These are phyloP conservation scores for Geosiphon pyriformis DNA, from an alignment of 192 early-diverging fungal species.

Conservation along the genomic window DNA sequence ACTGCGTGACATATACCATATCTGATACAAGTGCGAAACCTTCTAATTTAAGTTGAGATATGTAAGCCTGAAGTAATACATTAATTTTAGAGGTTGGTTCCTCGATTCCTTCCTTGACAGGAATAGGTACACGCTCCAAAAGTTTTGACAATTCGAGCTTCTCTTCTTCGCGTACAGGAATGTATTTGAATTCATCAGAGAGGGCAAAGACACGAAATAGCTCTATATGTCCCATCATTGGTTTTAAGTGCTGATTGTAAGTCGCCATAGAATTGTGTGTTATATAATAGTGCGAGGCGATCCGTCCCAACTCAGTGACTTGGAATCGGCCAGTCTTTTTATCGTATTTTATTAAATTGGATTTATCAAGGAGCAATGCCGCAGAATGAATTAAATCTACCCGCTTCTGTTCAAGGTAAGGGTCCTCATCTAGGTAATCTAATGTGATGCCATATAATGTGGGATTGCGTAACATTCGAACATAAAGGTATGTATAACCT, in stretches of 20 bases:
- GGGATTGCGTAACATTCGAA: slow-evolving; percentile 93
- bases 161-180: slow-evolving; percentile 93
- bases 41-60: slow-evolving; percentile 88
- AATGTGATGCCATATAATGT: slow-evolving; percentile 71
- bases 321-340: slow-evolving; percentile 83
- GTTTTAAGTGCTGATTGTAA: slow-evolving; percentile 90
- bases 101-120: slow-evolving; percentile 89
- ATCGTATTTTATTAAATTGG: slow-evolving; percentile 93
- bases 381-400: slow-evolving; percentile 89
- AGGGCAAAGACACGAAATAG: slow-evolving; percentile 84
- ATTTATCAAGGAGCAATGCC: slow-evolving; percentile 80
- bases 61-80: slow-evolving; percentile 89
- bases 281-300: slow-evolving; percentile 97
- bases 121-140: slow-evolving; percentile 89
- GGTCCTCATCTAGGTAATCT: slow-evolving; percentile 73
- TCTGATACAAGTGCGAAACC: slow-evolving; percentile 97
- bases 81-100: slow-evolving; percentile 91
- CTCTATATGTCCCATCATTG: slow-evolving; percentile 86
- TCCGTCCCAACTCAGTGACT: slow-evolving; percentile 88
- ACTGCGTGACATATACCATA: slow-evolving; percentile 97
- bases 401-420: slow-evolving; percentile 76
- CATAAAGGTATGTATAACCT: slow-evolving; percentile 91
- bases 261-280: slow-evolving; percentile 85
- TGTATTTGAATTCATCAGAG: slow-evolving; percentile 88
- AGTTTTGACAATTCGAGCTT: slow-evolving; percentile 86